Evolutionary conservation across 352 stramenopile species (phyloP).

Genomic region (Globisporangium spiculum): DNA sequence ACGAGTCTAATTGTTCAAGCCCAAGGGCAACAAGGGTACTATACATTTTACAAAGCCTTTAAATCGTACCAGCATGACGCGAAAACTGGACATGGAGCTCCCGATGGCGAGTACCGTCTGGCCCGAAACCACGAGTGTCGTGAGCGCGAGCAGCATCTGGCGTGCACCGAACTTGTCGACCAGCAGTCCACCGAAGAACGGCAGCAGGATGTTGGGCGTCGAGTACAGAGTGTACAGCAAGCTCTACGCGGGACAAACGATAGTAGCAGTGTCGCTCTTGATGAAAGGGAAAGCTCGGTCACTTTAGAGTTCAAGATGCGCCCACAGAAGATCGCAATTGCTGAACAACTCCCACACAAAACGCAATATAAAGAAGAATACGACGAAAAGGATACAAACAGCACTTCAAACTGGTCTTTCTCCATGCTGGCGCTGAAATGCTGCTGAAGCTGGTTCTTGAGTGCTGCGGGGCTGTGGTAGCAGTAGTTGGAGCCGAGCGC

Average conservation of each 20-base stretch:
- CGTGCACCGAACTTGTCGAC: slow-evolving; percentile 68
- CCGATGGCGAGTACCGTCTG: slow-evolving; percentile 75
- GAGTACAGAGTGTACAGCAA: slow-evolving; percentile 86
- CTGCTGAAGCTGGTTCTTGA: slow-evolving; percentile 62
- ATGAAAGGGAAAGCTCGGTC: slow-evolving; percentile 5
- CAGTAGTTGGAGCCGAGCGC: slow-evolving; percentile 60
- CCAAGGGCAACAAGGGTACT: neutral
- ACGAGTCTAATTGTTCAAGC: neutral
- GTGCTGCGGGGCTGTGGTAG: slow-evolving; percentile 59
- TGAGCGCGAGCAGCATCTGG: slow-evolving; percentile 63
- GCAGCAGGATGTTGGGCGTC: slow-evolving; percentile 81
- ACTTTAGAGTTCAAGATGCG: too few relatives aligned
- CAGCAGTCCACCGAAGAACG: slow-evolving; percentile 78
- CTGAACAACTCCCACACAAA: neutral
- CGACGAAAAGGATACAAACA: slow-evolving; percentile 34
- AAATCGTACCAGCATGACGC: slow-evolving; percentile 38
- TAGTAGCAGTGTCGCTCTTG: neutral
- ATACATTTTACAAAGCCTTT: neutral
- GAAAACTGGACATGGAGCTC: slow-evolving; percentile 34
- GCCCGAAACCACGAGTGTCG: slow-evolving; percentile 47
- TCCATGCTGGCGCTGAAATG: slow-evolving; percentile 36
- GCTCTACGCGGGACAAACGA: slow-evolving; percentile 34
- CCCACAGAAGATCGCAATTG: neutral
- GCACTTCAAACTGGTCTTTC: slow-evolving; percentile 35
- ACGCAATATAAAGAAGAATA: neutral